A percentile compares a stretch with the other conserved stretches of the same genome.
Evolutionary conservation across 495 filamentous ascomycete genomes (phyloP).

Genomic region (Xylaria venustula): DNA sequence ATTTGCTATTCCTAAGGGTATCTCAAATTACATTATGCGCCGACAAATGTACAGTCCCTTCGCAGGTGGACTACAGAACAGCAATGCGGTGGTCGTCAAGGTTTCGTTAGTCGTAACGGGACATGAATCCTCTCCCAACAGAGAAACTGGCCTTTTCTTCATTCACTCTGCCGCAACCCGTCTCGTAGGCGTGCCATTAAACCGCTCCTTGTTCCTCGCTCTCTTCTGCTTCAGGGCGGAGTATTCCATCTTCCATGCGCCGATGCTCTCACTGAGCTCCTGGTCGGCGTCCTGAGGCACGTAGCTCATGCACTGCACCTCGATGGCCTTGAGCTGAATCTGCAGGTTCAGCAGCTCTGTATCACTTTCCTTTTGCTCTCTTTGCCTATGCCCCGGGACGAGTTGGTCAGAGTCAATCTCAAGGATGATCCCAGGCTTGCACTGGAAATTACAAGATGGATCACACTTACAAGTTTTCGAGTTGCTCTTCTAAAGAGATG

Average conservation of each 20-base stretch:
- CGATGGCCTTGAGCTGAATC: slow-evolving; percentile 52
- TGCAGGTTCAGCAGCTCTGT: slow-evolving; percentile 52
- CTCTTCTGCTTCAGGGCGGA: slow-evolving; percentile 27
- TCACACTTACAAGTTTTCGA: slow-evolving; percentile 45
- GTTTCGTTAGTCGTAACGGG: neutral
- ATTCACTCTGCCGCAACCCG: neutral
- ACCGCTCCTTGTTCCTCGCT: slow-evolving; percentile 20
- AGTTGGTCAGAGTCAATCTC: slow-evolving; percentile 13
- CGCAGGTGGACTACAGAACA: neutral
- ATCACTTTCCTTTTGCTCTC: slow-evolving; percentile 35
- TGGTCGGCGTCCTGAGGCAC: slow-evolving; percentile 39
- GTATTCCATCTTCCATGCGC: slow-evolving; percentile 48
- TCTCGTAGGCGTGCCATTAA: slow-evolving; percentile 5
- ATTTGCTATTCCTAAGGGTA: slow-evolving; percentile 7
- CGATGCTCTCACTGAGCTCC: slow-evolving; percentile 43
- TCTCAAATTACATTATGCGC: slow-evolving; percentile 3
- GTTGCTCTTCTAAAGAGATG: slow-evolving; percentile 46
- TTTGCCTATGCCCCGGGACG: slow-evolving; percentile 33
- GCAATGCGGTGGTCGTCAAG: neutral
- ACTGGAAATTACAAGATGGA: neutral
- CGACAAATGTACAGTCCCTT: neutral
- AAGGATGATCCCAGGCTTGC: too few relatives aligned
- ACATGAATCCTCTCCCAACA: neutral
- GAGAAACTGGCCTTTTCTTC: neutral
- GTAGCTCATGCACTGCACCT: slow-evolving; percentile 46